Evolutionary conservation across 176 grass and related monocot genomes (phyloP).

Genomic region (Otatea glauca): DNA sequence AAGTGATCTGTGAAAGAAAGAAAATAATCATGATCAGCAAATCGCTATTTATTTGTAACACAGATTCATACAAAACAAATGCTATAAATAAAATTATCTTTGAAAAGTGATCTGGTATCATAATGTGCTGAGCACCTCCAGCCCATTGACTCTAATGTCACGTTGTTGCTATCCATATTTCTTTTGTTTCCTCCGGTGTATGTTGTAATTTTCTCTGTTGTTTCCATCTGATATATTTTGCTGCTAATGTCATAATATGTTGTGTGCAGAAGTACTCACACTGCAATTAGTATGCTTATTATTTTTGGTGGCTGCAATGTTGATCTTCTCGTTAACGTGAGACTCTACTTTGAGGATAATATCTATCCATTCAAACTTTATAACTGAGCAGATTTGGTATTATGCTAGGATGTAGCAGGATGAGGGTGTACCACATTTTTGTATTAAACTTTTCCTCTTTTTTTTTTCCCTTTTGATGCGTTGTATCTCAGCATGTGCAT

Average conservation of each 20-base stretch:
- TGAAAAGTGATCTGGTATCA: too few relatives aligned
- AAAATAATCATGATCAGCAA: too few relatives aligned
- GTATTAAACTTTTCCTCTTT: background rate
- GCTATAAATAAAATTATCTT: too few relatives aligned
- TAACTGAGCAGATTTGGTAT: slow-evolving; percentile 44
- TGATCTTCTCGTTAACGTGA: slow-evolving; percentile 56
- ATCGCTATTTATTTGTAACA: too few relatives aligned
- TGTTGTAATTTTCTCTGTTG: background rate
- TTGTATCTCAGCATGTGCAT: background rate
- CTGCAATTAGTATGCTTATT: background rate
- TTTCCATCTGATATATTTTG: background rate
- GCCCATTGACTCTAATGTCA: background rate
- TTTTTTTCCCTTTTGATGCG: background rate
- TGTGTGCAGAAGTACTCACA: background rate
- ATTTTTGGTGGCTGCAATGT: slow-evolving; percentile 37
- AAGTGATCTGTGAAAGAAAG: too few relatives aligned
- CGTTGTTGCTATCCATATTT: background rate
- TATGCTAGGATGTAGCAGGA: background rate
- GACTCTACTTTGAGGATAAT: slow-evolving; percentile 31
- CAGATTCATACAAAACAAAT: too few relatives aligned
- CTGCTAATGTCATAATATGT: background rate
- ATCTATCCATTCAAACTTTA: slow-evolving; percentile 50
- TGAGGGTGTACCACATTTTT: background rate
- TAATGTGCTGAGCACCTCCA: slow-evolving; percentile 33
- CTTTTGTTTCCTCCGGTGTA: background rate